Percentiles rank a stretch among this genome's conserved stretches.
Conservation (phyloP, 495 filamentous ascomycete genomes). For the Talaromyces borbonicus region DNA sequence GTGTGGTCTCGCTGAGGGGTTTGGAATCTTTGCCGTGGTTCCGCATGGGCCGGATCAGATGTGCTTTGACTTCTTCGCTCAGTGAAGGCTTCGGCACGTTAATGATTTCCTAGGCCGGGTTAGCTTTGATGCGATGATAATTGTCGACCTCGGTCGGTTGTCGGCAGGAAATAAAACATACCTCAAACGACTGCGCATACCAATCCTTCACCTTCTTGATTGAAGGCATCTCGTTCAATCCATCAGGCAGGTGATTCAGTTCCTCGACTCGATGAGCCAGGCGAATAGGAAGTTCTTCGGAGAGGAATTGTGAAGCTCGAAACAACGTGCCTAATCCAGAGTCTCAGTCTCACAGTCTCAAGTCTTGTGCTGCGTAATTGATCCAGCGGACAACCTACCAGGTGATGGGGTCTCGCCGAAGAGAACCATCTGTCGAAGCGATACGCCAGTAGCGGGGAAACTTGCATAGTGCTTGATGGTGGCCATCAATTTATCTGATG, state of each 20-base stretch:
- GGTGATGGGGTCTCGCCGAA: conserved; percentile 87
- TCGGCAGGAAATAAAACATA: too few species aligned
- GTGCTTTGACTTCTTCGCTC: conserved; percentile 63
- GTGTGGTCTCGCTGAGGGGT: conserved; percentile 69
- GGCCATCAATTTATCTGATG: conserved; percentile 82
- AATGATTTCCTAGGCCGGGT: conserved; percentile 70
- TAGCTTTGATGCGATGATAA: too few species aligned
- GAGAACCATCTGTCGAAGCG: conserved; percentile 96
- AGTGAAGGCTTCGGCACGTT: conserved; percentile 68
- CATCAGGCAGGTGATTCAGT: conserved; percentile 85
- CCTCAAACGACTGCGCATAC: conserved; percentile 99
- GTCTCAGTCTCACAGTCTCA: not conserved
- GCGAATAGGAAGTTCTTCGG: conserved; percentile 94
- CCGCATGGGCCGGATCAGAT: conserved; percentile 64
- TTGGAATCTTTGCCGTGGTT: conserved; percentile 47
- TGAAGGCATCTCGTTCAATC: conserved; percentile 95
- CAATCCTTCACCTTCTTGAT: conserved; percentile 92
- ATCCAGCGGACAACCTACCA: conserved; percentile 46
- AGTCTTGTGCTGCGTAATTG: too few species aligned
- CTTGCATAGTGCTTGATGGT: conserved; percentile 97
- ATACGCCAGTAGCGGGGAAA: conserved; percentile 96
- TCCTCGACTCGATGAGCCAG: conserved; percentile 94
- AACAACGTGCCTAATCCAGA: conserved; percentile 69
- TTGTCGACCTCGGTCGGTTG: too few species aligned
- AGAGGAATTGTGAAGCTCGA: conserved; percentile 94